Conservation (phyloP, 1,284 basidiomycete species). For the Ceratobasidium theobromae region DNA sequence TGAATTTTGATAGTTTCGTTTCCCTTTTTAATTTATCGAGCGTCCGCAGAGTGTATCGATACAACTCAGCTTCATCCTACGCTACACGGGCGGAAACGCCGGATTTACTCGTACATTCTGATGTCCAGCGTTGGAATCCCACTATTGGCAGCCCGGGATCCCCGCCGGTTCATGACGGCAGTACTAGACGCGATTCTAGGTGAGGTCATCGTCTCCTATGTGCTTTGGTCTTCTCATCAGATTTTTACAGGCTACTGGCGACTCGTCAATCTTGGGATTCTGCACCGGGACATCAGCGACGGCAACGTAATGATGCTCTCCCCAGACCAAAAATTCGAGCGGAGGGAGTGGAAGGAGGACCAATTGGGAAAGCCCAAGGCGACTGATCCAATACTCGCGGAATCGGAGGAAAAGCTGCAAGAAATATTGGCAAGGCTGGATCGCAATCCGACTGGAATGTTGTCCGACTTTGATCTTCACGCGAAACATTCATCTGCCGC, state of each 20-base stretch:
- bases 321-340: no score
- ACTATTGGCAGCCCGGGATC: background rate
- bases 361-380: no score
- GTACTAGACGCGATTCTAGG: no score
- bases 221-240: background rate
- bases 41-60: background rate
- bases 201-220: no score
- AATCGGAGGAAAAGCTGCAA: conserved; percentile 9
- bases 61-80: background rate
- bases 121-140: conserved; percentile 6
- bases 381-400: no score
- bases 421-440: background rate
- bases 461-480: conserved; percentile 16
- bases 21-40: background rate
- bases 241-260: conserved; percentile 13
- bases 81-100: background rate
- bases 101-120: conserved; percentile 6
- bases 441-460: background rate
- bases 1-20: background rate
- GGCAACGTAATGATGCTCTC: conserved; percentile 23
- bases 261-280: background rate
- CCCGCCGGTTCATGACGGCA: background rate
- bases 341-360: no score
- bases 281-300: conserved; percentile 25
- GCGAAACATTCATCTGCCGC: no score